Evolutionary conservation across 73 alveolate genomes (phyloP), one percentile per base, ranked within the genome.

Genomic region (Durusdinium trenchii): DNA sequence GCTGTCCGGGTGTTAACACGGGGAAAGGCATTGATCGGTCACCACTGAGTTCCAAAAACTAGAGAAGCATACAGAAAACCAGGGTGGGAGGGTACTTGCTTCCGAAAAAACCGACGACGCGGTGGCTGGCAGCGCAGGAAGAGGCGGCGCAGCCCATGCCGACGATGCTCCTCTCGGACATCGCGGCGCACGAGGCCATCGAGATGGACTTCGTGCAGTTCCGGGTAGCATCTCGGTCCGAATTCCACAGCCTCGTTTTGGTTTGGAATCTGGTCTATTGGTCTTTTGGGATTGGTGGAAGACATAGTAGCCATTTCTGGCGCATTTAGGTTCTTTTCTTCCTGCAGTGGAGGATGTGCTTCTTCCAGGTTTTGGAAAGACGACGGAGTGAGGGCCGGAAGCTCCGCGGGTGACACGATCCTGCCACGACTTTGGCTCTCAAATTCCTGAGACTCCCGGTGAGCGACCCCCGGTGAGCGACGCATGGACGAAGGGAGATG

Each of bases 181-280:
- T 26, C 20, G 79, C 95, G 1, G 57, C 73, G 47, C 84, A 86
- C 38, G 95, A 86, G 83, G 46, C 6, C 48, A 60, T 86, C 3
- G 95, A 86, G 48, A 26, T 86, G 95, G 95, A 86, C 95, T 86
- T 86, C 42, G 95, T 86, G 47, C 95, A 86, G 95, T 86, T 86
- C 35, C 95, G 83, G 3, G 95, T 86, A 36, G 95, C 36, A 16
- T 46, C 83, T 40, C 28, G 46, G 87, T 57, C 69, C 69, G 69
- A 12, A 16, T 57, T 57, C 23, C 69, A 57, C 12, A 5, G 18
- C 84, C 3, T 14, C 9, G 28, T 14, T 71, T 35, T 18, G 52
- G 28, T 14, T 71, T 32, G 7, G 16, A 36, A 18, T 18, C 3
- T 71, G 84, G 51, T 9, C 51, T 35, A 7, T 23, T 62, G 38